Evolutionary conservation across 2,329 filamentous ascomycete species (phyloP).

Genomic region (Fusarium sp.): DNA sequence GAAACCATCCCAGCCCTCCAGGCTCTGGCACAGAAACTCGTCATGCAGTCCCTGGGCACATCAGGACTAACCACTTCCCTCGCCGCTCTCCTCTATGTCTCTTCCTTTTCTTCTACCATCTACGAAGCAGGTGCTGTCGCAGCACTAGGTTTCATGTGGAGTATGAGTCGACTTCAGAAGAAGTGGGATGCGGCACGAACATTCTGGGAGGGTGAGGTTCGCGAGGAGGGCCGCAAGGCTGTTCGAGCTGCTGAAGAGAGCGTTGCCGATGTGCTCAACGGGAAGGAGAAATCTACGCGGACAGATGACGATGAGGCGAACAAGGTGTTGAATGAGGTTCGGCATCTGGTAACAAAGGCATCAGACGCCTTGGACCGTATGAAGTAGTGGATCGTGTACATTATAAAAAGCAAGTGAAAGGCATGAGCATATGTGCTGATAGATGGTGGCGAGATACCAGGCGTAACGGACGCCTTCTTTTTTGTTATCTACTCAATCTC

Average conservation of each 20-base stretch:
- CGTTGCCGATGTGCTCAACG: conserved; percentile 57
- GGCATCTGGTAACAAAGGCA: conserved; percentile 58
- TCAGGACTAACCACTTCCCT: conserved; percentile 67
- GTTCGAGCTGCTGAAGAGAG: conserved; percentile 64
- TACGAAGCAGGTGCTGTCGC: conserved; percentile 70
- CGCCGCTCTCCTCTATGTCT: conserved; percentile 64
- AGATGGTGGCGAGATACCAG: conserved; percentile 43
- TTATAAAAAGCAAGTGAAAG: conserved; percentile 28
- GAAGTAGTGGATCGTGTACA: conserved; percentile 50
- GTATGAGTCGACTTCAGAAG: conserved; percentile 65
- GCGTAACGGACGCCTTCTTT: conserved; percentile 41
- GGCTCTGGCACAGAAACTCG: conserved; percentile 74
- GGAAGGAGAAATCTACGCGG: conserved; percentile 34
- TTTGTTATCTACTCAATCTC: conserved; percentile 45
- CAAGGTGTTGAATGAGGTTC: conserved; percentile 50
- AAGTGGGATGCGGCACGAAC: conserved; percentile 67
- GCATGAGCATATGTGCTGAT: conserved; percentile 24
- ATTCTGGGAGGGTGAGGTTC: conserved; percentile 72
- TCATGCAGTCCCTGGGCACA: conserved; percentile 77
- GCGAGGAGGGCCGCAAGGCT: conserved; percentile 70
- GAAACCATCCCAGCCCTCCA: conserved; percentile 75
- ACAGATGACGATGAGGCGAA: conserved; percentile 23
- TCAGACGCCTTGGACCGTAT: conserved; percentile 58
- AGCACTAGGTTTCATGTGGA: conserved; percentile 67
- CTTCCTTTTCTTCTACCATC: conserved; percentile 58